These are phyloP conservation scores for Fusarium anguioides DNA, from an alignment of 2,329 filamentous ascomycete genomes.

Conservation along the genomic window DNA sequence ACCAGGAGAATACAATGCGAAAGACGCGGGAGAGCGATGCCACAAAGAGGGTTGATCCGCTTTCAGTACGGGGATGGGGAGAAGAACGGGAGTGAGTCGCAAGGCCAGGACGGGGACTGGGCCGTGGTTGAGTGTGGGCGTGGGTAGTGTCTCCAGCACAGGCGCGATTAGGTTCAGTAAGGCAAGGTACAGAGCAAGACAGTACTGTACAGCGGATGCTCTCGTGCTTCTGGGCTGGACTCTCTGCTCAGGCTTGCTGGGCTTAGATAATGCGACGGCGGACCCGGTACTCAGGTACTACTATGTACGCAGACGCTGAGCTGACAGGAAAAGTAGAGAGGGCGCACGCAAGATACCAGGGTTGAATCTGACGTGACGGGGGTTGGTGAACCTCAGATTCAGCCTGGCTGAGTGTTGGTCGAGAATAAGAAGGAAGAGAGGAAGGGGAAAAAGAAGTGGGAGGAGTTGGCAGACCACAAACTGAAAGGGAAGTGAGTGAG, in stretches of 20 bases:
- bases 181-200: neutral
- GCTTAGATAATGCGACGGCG: conserved; percentile 29
- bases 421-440: conserved; percentile 5
- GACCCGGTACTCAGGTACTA: conserved; percentile 35
- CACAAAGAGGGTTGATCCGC: conserved; percentile 40
- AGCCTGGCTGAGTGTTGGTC: conserved; percentile 13
- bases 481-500: conserved; percentile 16
- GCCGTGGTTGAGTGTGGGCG: conserved; percentile 9
- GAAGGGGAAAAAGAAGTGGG: conserved; percentile 18
- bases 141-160: conserved; percentile 42
- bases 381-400: conserved; percentile 13
- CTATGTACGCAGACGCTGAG: conserved; percentile 14
- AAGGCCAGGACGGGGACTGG: conserved; percentile 26
- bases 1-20: conserved; percentile 44
- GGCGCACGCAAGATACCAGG: conserved; percentile 31
- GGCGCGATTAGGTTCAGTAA: conserved; percentile 38
- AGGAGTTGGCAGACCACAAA: conserved; percentile 24
- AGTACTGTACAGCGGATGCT: neutral
- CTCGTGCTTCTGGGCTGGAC: conserved; percentile 6
- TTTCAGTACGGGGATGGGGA: conserved; percentile 34
- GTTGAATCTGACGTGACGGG: conserved; percentile 33
- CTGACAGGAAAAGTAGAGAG: conserved; percentile 16
- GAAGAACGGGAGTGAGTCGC: conserved; percentile 35
- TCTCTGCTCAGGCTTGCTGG: conserved; percentile 2
- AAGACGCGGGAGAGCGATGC: conserved; percentile 41